Evolutionary conservation across 345 rosid genomes (phyloP).

Genomic region (Orychophragmus violaceus): DNA sequence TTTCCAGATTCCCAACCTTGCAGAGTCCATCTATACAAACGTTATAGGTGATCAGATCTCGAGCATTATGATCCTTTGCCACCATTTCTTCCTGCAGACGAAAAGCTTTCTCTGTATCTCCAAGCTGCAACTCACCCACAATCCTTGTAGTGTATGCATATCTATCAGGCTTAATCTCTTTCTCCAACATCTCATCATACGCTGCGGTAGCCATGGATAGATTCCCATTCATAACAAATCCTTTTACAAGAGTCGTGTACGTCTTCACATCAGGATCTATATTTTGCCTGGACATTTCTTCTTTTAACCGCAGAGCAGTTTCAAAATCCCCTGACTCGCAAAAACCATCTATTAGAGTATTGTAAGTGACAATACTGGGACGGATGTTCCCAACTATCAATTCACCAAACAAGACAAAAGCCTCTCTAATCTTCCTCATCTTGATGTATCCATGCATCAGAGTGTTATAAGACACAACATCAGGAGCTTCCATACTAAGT

Average conservation of each 20-base stretch:
- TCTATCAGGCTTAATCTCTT: constrained; percentile 49
- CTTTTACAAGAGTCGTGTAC: constrained; percentile 54
- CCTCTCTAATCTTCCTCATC: constrained; percentile 45
- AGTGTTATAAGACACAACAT: constrained; percentile 62
- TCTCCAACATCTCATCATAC: constrained; percentile 51
- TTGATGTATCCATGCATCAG: constrained; percentile 57
- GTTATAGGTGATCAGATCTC: constrained; percentile 51
- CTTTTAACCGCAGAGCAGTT: constrained; percentile 51
- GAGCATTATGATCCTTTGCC: constrained; percentile 35
- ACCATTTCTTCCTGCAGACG: constrained; percentile 55
- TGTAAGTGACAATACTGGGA: constrained; percentile 53
- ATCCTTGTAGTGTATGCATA: constrained; percentile 46
- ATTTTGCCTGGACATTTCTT: constrained; percentile 44
- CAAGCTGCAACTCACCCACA: constrained; percentile 49
- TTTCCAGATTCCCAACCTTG: constrained; percentile 41
- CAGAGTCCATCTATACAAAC: constrained; percentile 46
- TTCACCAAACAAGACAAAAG: constrained; percentile 56
- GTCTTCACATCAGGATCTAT: constrained; percentile 54
- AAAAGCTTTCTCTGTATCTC: constrained; percentile 41
- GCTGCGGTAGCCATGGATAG: constrained; percentile 37
- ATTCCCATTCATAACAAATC: constrained; percentile 50
- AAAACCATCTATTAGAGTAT: constrained; percentile 59
- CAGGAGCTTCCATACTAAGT: constrained; percentile 41
- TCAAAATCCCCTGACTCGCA: constrained; percentile 52
- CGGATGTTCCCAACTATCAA: constrained; percentile 33